Conservation (phyloP, 2,329 filamentous ascomycete genomes). For the Pseudovirgaria hyperparasitica region DNA sequence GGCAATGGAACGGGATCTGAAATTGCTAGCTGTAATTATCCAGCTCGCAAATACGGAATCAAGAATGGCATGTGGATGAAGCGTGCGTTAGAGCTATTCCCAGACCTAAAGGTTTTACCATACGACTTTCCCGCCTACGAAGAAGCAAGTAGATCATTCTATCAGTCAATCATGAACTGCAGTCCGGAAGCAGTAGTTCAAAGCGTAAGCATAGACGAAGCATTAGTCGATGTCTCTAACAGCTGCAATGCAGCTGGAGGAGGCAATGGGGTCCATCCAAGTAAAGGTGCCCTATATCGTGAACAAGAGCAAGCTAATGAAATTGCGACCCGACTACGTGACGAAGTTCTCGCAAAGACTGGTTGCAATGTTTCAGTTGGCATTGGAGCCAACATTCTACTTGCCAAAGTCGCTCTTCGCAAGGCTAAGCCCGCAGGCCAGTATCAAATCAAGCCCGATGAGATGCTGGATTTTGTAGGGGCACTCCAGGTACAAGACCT, state of each 20-base stretch:
- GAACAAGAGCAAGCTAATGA: constrained; percentile 70
- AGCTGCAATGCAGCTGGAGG: constrained; percentile 53
- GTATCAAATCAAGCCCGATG: constrained; percentile 72
- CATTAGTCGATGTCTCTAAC: constrained; percentile 68
- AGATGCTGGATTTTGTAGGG: constrained; percentile 64
- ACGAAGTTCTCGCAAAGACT: constrained; percentile 59
- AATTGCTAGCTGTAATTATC: constrained; percentile 96
- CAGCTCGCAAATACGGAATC: constrained; percentile 70
- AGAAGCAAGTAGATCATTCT: constrained; percentile 77
- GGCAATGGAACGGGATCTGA: constrained; percentile 76
- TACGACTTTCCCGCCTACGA: constrained; percentile 96
- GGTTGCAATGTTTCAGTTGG: constrained; percentile 85
- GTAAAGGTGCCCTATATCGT: constrained; percentile 57
- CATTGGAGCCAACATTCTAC: constrained; percentile 79
- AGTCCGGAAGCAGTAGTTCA: constrained; percentile 73
- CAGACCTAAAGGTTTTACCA: constrained; percentile 75
- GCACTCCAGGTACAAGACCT: constrained; percentile 67
- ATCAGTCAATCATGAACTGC: constrained; percentile 71
- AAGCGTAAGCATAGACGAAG: constrained; percentile 95
- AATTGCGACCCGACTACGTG: constrained; percentile 55
- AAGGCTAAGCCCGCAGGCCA: constrained; percentile 94
- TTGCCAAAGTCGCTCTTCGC: constrained; percentile 80
- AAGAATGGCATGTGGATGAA: constrained; percentile 99
- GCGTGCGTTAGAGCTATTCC: constrained; percentile 66
- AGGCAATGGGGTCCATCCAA: constrained; percentile 50